A percentile compares a stretch with the other conserved stretches of the same genome.
phyloP scores from a whole-genome alignment of 2,329 filamentous ascomycete genomes.

The Nemania sp. region DNA sequence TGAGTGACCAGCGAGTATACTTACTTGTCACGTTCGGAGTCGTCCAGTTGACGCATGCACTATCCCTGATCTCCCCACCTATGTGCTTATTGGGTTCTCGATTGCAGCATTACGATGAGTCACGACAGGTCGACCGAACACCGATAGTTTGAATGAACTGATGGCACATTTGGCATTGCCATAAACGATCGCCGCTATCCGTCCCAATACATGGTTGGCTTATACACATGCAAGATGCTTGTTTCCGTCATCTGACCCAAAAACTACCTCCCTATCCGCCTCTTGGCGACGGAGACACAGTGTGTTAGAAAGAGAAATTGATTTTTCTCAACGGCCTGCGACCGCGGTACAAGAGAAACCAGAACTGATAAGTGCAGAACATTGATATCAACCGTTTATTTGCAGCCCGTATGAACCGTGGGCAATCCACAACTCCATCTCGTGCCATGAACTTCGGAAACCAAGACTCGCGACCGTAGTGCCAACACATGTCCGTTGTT shows the following conservation, averaged over 20 bases:
- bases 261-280: slow-evolving; percentile 2
- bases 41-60: too few relatives aligned
- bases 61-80: neutral
- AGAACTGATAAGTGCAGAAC: slow-evolving; percentile 26
- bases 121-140: neutral
- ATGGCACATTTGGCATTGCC: slow-evolving; percentile 21
- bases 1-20: neutral
- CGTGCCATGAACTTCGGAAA: slow-evolving; percentile 39
- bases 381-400: slow-evolving; percentile 42
- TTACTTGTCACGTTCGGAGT: too few relatives aligned
- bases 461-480: slow-evolving; percentile 37
- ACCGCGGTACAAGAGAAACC: slow-evolving; percentile 35
- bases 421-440: slow-evolving; percentile 45
- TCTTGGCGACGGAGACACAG: slow-evolving; percentile 9
- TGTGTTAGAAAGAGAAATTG: slow-evolving; percentile 9
- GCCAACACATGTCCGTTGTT: slow-evolving; percentile 39
- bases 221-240: slow-evolving; percentile 22
- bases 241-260: slow-evolving; percentile 12
- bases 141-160: slow-evolving; percentile 18
- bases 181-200: slow-evolving; percentile 6
- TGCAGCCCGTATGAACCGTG: slow-evolving; percentile 39
- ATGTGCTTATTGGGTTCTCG: neutral
- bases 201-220: slow-evolving; percentile 24
- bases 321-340: slow-evolving; percentile 24
- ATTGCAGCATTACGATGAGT: neutral